Percentiles rank a stretch among this genome's conserved stretches.
Evolutionary conservation across 805 yeast species (phyloP).

Genomic region (Grigorovia transvaalensis): DNA sequence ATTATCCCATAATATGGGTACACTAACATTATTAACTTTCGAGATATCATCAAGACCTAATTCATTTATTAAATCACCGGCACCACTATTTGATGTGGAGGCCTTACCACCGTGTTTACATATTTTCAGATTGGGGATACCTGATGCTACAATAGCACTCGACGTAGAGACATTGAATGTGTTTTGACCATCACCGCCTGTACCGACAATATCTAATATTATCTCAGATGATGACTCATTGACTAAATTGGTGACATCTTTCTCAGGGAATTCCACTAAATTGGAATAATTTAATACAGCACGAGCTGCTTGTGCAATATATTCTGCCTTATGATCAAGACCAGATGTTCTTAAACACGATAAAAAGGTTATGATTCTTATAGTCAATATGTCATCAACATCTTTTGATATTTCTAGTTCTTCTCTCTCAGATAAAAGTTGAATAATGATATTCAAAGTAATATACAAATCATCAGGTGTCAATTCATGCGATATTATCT

Average conservation of each 20-base stretch:
- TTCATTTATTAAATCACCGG: constrained; percentile 75
- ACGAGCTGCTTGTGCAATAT: constrained; percentile 75
- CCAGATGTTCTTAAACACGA: constrained; percentile 65
- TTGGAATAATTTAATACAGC: constrained; percentile 61
- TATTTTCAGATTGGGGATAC: constrained; percentile 58
- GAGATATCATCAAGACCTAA: constrained; percentile 70
- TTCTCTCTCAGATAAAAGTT: constrained; percentile 39
- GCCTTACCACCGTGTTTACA: constrained; percentile 98
- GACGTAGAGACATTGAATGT: constrained; percentile 96
- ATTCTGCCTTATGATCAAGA: constrained; percentile 71
- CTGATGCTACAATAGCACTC: constrained; percentile 88
- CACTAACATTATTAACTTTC: constrained; percentile 53
- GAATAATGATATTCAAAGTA: constrained; percentile 53
- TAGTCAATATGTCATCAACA: constrained; percentile 18
- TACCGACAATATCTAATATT: constrained; percentile 77
- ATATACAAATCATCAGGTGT: constrained; percentile 52
- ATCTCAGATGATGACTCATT: constrained; percentile 1
- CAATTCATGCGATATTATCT: constrained; percentile 56
- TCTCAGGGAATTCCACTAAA: constrained; percentile 33
- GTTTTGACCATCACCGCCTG: constrained; percentile 98
- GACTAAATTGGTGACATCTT: constrained; percentile 18
- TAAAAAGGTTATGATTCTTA: constrained; percentile 70
- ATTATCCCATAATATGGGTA: constrained; percentile 40
- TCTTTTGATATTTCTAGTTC: too few relatives aligned
- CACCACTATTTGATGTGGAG: constrained; percentile 83